phyloP scores from a whole-genome alignment of 2,329 filamentous ascomycete genomes.

The Uncinocarpus reesii region DNA sequence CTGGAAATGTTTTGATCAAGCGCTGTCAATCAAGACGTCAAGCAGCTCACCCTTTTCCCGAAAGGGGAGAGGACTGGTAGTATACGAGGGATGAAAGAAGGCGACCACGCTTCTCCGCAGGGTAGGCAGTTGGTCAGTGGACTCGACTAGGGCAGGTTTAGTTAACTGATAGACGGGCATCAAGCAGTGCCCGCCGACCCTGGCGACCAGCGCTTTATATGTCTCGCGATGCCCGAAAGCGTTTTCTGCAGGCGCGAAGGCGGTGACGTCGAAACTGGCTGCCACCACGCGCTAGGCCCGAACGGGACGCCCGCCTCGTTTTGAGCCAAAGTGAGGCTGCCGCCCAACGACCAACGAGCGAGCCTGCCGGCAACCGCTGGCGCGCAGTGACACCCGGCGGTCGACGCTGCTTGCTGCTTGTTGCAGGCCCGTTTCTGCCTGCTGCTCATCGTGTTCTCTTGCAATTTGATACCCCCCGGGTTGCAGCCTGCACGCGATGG shows the following conservation, averaged over 20 bases:
- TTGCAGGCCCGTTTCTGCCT: background rate
- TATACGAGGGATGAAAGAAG: background rate
- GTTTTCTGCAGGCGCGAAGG: background rate
- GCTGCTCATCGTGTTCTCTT: conserved; percentile 6
- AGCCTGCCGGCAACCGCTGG: too few species aligned
- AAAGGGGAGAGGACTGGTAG: background rate
- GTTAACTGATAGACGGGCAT: background rate
- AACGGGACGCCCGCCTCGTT: conserved; percentile 7
- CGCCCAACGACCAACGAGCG: too few species aligned
- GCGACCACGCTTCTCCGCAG: background rate
- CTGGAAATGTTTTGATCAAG: conserved; percentile 10
- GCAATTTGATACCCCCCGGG: conserved; percentile 6
- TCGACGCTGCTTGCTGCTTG: too few species aligned
- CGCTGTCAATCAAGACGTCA: conserved; percentile 9
- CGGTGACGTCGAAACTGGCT: conserved; percentile 1
- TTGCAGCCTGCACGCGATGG: conserved; percentile 7
- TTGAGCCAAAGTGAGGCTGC: conserved; percentile 12
- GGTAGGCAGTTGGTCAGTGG: background rate
- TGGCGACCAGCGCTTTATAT: conserved; percentile 3
- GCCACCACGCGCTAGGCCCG: conserved; percentile 4
- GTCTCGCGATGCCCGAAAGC: background rate
- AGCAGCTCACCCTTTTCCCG: background rate
- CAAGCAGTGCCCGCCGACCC: too few species aligned
- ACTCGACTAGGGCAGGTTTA: too few species aligned
- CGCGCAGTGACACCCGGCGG: background rate